Base-by-base conservation (phyloP, 2,329 filamentous ascomycete genomes). In the Cercospora nicotianae region DNA sequence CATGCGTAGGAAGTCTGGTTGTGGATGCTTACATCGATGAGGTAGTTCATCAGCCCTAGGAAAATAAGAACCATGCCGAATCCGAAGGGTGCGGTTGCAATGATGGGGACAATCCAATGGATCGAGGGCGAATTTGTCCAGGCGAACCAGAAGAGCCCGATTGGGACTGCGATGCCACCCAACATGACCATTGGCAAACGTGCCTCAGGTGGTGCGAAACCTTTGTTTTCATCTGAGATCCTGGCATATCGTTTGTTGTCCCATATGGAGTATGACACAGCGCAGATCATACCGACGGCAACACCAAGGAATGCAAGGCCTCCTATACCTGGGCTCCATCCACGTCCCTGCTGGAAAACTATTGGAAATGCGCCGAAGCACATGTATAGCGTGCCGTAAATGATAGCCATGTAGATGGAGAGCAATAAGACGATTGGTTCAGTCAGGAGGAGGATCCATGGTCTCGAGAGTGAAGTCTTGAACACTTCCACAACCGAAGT, bases 281-380 rank as follows among this genome's bases (percentile, higher is more conserved):
- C 87, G 7, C 81, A 63, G 3, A 89, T 73, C 83, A 91, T 90
- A 64, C 91, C 90, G 30, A 91, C 85, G 8, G 87, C 85, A 8
- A 92, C 86, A 48, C 90, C 90, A 26, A 92, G 76, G 77, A 92
- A 91, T 0, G 90, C 83, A 3, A 91, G 81, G 20, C 89, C 88
- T 31, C 87, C 85, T 39, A 88, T 81, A 33, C 87, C 87, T 30
- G 83, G 76, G 16, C 81, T 83, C 87, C 88, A 91, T 57, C 85
- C 86, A 60, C 88, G 85, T 39, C 80, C 72, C 67, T 83, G 72
- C 73, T 89, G 84, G 77, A 88, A 92, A 51, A 92, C 88, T 72
- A 91, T 82, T 1, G 81, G 81, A 72, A 80, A 83, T 12, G 81
- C 81, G 16, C 79, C 79, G 71, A 83, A 83, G 18, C 82, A 76